phyloP scores from a whole-genome alignment of 106 monocot genomes.

The Acorus calamus region DNA sequence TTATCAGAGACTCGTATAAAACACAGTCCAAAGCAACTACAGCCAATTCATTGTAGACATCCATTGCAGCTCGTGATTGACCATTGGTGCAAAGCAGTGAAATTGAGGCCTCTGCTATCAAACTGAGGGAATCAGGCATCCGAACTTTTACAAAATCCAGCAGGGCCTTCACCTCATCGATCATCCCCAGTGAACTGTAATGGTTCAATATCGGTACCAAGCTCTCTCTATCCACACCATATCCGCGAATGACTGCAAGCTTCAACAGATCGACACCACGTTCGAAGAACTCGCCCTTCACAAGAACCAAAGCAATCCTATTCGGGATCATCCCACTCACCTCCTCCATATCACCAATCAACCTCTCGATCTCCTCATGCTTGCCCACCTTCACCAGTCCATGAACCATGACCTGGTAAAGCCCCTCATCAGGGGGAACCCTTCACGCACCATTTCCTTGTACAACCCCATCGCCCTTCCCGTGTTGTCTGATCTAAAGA shows the following conservation, averaged over 20 bases:
- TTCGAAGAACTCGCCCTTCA: conserved; percentile 57
- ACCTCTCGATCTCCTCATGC: conserved; percentile 32
- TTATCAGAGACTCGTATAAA: conserved; percentile 58
- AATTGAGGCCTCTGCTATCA: conserved; percentile 52
- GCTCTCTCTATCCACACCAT: conserved; percentile 34
- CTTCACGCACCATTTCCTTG: conserved; percentile 50
- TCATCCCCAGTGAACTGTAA: conserved; percentile 26
- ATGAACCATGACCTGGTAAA: conserved; percentile 51
- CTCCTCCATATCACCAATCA: conserved; percentile 68
- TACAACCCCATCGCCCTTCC: conserved; percentile 63
- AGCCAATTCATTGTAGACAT: conserved; percentile 51
- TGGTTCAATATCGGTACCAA: conserved; percentile 50
- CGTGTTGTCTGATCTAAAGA: conserved; percentile 44
- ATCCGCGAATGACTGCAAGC: conserved; percentile 43
- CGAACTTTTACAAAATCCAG: conserved; percentile 47
- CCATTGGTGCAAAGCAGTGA: conserved; percentile 43
- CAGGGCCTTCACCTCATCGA: conserved; percentile 45
- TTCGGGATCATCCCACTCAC: conserved; percentile 35
- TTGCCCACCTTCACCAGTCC: conserved; percentile 30
- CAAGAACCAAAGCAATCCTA: conserved; percentile 43
- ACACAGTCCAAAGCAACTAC: conserved; percentile 16
- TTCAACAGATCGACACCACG: conserved; percentile 57
- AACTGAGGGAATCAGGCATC: conserved; percentile 24
- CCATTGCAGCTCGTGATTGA: conserved; percentile 40
- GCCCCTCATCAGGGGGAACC: conserved; percentile 51